Evolutionary conservation across 2,329 filamentous ascomycete genomes (phyloP).

Genomic region (Stagonosporopsis rhizophila): DNA sequence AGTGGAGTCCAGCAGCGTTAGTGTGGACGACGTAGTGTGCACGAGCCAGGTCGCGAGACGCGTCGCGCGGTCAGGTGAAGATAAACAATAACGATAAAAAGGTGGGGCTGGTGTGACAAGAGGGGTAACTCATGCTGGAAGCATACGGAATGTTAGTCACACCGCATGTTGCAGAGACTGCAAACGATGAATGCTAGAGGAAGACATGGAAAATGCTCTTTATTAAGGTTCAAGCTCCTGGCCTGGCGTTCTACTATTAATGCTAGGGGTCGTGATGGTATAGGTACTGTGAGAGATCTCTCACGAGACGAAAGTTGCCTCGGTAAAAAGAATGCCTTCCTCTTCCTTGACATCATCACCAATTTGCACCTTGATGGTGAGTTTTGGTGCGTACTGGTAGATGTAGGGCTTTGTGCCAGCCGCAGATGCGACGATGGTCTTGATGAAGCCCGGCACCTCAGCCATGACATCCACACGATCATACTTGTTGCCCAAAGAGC

Average conservation of each 20-base stretch:
- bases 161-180: not conserved
- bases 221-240: slow-evolving; percentile 47
- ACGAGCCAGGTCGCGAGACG: slow-evolving; percentile 14
- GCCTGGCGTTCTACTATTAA: slow-evolving; percentile 43
- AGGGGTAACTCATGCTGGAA: not conserved
- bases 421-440: slow-evolving; percentile 86
- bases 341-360: slow-evolving; percentile 81
- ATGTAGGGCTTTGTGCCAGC: slow-evolving; percentile 97
- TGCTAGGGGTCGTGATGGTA: slow-evolving; percentile 34
- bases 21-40: not conserved
- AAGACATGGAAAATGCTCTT: slow-evolving; percentile 20
- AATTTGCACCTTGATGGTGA: slow-evolving; percentile 82
- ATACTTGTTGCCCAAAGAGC: slow-evolving; percentile 69
- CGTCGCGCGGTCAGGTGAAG: slow-evolving; percentile 27
- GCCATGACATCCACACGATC: slow-evolving; percentile 96
- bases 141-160: not conserved
- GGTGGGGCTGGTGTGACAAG: not conserved
- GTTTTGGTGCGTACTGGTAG: slow-evolving; percentile 84
- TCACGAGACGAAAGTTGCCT: slow-evolving; percentile 94
- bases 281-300: slow-evolving; percentile 23
- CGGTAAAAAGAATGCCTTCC: slow-evolving; percentile 79
- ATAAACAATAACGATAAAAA: slow-evolving; percentile 3
- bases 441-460: slow-evolving; percentile 93
- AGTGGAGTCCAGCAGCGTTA: not conserved
- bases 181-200: not conserved